Evolutionary conservation across 1,139 yeast species (phyloP).

Genomic region (Suhomyces chickasaworum): DNA sequence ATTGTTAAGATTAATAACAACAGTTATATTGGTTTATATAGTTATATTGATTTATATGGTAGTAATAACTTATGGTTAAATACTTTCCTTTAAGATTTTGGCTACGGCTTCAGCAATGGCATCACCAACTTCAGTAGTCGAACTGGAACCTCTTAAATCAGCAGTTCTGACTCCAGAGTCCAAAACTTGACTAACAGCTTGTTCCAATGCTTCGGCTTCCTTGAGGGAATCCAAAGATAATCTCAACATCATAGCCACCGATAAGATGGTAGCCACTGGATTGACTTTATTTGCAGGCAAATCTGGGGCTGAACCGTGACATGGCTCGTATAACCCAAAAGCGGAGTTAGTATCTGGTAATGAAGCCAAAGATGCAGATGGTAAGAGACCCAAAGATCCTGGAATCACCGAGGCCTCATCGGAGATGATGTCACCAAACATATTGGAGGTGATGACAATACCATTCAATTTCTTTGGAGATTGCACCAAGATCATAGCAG

Average conservation of each 20-base stretch:
- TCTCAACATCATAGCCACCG: conserved; percentile 96
- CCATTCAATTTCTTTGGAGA: conserved; percentile 90
- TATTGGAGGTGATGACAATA: conserved; percentile 85
- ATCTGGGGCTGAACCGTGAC: conserved; percentile 99
- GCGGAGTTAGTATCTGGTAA: conserved; percentile 93
- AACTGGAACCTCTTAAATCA: conserved; percentile 78
- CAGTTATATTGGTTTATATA: no score
- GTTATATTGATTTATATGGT: no score
- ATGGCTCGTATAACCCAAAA: conserved; percentile 95
- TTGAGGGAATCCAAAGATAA: conserved; percentile 77
- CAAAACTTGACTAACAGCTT: conserved; percentile 80
- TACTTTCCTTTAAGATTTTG: conserved; percentile 45
- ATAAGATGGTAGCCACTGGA: conserved; percentile 91
- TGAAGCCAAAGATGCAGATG: conserved; percentile 94
- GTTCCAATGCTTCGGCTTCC: conserved; percentile 88
- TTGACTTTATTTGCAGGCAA: conserved; percentile 84
- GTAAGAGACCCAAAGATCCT: conserved; percentile 92
- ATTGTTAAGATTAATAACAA: no score
- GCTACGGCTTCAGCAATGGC: conserved; percentile 78
- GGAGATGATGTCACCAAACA: conserved; percentile 97
- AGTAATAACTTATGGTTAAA: no score
- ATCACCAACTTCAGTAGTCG: conserved; percentile 90
- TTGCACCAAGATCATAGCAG: conserved; percentile 95
- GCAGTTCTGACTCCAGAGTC: conserved; percentile 88
- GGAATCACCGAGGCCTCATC: conserved; percentile 98